Evolutionary conservation across 352 stramenopile genomes (phyloP).

Genomic region (Peronosclerospora sorghi): DNA sequence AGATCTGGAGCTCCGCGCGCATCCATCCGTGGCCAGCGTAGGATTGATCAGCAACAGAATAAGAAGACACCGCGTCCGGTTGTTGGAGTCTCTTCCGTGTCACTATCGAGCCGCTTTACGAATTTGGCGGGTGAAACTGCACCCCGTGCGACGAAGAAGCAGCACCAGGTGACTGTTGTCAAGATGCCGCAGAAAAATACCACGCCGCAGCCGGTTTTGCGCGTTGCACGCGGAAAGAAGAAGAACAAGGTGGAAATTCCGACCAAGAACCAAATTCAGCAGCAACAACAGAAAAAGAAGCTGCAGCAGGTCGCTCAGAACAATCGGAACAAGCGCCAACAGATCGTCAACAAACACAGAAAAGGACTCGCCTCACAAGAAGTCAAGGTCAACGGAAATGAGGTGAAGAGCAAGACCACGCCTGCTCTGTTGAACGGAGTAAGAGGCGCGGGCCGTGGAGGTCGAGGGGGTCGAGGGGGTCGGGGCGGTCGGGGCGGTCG

Average conservation of each 20-base stretch:
- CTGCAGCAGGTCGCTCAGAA: slow-evolving; percentile 45
- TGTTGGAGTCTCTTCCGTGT: slow-evolving; percentile 56
- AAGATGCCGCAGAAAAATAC: slow-evolving; percentile 22
- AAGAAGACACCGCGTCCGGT: slow-evolving; percentile 28
- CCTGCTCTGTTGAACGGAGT: slow-evolving; percentile 20
- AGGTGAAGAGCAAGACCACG: slow-evolving; percentile 19
- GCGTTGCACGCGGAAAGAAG: slow-evolving; percentile 14
- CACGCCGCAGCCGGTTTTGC: slow-evolving; percentile 17
- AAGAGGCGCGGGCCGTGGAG: slow-evolving; percentile 12
- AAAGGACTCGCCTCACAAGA: slow-evolving; percentile 42
- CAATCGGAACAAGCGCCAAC: slow-evolving; percentile 64
- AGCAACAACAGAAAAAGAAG: slow-evolving; percentile 56
- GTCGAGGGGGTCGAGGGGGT: slow-evolving; percentile 13
- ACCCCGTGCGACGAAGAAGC: slow-evolving; percentile 9
- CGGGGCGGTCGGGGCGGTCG: slow-evolving; percentile 22
- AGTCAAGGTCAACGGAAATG: slow-evolving; percentile 23
- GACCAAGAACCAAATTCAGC: slow-evolving; percentile 4
- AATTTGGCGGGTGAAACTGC: slow-evolving; percentile 39
- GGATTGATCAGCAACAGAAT: slow-evolving; percentile 33
- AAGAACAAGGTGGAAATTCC: slow-evolving; percentile 10
- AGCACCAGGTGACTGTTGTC: slow-evolving; percentile 31
- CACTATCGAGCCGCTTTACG: slow-evolving; percentile 73
- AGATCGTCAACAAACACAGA: slow-evolving; percentile 59
- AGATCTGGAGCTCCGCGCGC: slow-evolving; percentile 24
- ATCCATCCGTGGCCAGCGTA: slow-evolving; percentile 49